Conservation (phyloP, 169 alveolate species). For the Plasmodium chabaudi region DNA sequence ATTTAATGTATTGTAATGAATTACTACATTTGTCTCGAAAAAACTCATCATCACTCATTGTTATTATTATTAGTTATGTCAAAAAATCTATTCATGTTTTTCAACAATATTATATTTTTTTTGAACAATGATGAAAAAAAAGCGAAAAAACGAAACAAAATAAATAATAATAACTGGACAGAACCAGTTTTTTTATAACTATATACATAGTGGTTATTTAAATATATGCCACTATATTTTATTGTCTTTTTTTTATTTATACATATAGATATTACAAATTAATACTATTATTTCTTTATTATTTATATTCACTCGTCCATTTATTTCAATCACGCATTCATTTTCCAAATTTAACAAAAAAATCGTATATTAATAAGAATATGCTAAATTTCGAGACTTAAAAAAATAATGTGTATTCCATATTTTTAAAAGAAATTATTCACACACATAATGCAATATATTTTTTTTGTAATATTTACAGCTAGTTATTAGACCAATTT, state of each 20-base stretch:
- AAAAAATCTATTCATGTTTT: slow-evolving; percentile 8
- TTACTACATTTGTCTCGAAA: slow-evolving; percentile 42
- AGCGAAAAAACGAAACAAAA: no score
- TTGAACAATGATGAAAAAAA: no score
- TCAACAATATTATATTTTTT: not conserved
- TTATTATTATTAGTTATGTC: not conserved
- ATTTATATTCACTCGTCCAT: not conserved
- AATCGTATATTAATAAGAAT: not conserved
- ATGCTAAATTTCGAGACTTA: not conserved
- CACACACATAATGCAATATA: not conserved
- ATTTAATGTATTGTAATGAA: slow-evolving; percentile 51
- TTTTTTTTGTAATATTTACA: not conserved
- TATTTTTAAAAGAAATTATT: not conserved
- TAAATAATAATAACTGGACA: no score
- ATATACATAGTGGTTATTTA: no score
- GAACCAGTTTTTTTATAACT: no score
- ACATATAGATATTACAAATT: not conserved
- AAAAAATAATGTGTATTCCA: not conserved
- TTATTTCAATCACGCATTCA: not conserved
- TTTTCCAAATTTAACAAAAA: slow-evolving; percentile 1
- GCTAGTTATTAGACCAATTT: slow-evolving; percentile 5
- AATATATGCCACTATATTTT: not conserved
- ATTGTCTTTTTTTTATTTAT: slow-evolving; percentile 4
- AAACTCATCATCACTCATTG: slow-evolving; percentile 78
- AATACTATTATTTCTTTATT: not conserved